Evolutionary conservation across 345 rosid species (phyloP).

Genomic region (Litchi chinensis): DNA sequence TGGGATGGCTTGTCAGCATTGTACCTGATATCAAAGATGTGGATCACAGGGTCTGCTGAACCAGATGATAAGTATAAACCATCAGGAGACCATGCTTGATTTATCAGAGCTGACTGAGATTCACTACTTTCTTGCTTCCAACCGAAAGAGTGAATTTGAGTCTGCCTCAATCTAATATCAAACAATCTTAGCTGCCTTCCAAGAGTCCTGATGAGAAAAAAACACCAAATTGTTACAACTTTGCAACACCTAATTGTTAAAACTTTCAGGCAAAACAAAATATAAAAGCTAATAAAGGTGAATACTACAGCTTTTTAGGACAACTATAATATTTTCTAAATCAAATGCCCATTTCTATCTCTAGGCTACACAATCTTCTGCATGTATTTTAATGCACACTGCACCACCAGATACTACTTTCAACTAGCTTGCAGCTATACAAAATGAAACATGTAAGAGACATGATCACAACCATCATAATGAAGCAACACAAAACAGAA

Average conservation of each 20-base stretch:
- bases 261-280: background rate
- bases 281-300: background rate
- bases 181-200: conserved; percentile 80
- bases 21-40: conserved; percentile 86
- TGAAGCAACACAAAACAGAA: background rate
- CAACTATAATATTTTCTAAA: background rate
- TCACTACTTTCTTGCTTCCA: conserved; percentile 98
- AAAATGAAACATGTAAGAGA: background rate
- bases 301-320: background rate
- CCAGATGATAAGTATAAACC: conserved; percentile 82
- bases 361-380: background rate
- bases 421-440: conserved; percentile 1
- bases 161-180: conserved; percentile 77
- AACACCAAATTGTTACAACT: background rate
- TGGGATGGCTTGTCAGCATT: conserved; percentile 76
- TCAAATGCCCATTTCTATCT: background rate
- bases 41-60: conserved; percentile 90
- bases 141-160: conserved; percentile 84
- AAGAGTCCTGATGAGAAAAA: conserved; percentile 54
- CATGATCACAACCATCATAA: background rate
- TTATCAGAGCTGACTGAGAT: conserved; percentile 85
- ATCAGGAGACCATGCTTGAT: conserved; percentile 95
- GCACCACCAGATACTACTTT: background rate
- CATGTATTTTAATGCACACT: background rate
- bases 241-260: background rate